A percentile compares a stretch with the other conserved stretches of the same genome.
These are phyloP conservation scores for Sanghuangporus weigelae DNA, from an alignment of 1,284 basidiomycete genomes.

Conservation along the genomic window DNA sequence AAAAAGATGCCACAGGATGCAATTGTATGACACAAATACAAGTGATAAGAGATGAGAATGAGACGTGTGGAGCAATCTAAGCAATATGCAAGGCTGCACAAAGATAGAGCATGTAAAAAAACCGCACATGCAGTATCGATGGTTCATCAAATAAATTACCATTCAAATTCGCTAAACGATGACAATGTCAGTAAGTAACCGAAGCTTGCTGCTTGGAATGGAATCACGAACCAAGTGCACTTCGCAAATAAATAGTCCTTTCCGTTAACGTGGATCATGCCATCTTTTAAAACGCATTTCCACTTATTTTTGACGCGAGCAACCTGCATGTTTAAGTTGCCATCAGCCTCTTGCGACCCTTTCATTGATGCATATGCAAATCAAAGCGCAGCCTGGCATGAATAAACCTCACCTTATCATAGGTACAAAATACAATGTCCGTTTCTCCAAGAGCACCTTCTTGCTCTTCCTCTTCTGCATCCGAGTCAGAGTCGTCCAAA, in stretches of 20 bases:
- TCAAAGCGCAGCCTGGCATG: conserved; percentile 1
- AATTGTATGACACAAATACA: conserved; percentile 4
- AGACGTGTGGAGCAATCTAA: neutral
- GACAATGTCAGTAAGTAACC: neutral
- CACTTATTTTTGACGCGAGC: conserved; percentile 99
- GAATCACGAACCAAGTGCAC: conserved; percentile 67
- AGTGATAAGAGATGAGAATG: neutral
- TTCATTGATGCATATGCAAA: neutral
- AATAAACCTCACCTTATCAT: conserved; percentile 78
- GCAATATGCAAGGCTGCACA: neutral
- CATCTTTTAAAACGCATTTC: conserved; percentile 99
- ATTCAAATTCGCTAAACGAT: conserved; percentile 17
- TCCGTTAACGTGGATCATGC: conserved; percentile 96
- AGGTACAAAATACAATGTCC: conserved; percentile 97
- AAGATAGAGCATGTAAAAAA: neutral
- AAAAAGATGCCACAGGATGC: neutral
- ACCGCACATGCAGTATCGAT: neutral
- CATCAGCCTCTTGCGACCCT: neutral
- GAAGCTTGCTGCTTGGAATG: neutral
- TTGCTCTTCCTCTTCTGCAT: conserved; percentile 70
- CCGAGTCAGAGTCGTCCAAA: conserved; percentile 71
- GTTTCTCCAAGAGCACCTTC: conserved; percentile 67
- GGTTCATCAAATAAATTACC: conserved; percentile 7
- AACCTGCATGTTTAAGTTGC: conserved; percentile 47
- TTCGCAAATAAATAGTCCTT: conserved; percentile 97